Conservation (phyloP, 2,329 filamentous ascomycete species). For the Hirsutella rhossiliensis region DNA sequence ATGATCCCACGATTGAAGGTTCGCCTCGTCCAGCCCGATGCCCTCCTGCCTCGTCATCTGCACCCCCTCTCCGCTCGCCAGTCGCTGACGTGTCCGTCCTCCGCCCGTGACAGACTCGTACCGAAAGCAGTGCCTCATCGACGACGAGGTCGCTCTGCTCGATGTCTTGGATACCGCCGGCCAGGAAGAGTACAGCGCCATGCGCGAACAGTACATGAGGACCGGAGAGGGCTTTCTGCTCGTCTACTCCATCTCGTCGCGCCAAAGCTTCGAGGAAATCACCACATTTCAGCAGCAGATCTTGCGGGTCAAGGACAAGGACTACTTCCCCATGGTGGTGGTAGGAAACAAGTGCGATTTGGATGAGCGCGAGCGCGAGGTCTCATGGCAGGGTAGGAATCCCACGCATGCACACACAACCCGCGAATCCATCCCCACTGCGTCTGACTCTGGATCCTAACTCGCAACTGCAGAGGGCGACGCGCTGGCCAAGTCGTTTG, state of each 20-base stretch:
- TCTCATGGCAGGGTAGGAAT: slow-evolving; percentile 73
- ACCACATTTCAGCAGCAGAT: slow-evolving; percentile 99
- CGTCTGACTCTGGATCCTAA: neutral
- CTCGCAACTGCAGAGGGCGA: slow-evolving; percentile 60
- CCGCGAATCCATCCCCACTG: neutral
- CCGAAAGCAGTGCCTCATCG: slow-evolving; percentile 98
- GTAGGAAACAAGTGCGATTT: slow-evolving; percentile 99
- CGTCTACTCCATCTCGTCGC: slow-evolving; percentile 95
- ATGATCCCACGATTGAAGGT: slow-evolving; percentile 99
- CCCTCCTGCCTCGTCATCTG: neutral
- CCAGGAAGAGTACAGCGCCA: slow-evolving; percentile 97
- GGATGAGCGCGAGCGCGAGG: slow-evolving; percentile 71
- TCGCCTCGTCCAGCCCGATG: slow-evolving; percentile 17
- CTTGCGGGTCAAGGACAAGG: slow-evolving; percentile 96
- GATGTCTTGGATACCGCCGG: slow-evolving; percentile 97
- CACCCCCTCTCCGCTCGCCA: neutral
- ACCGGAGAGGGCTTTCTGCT: slow-evolving; percentile 96
- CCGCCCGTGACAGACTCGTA: slow-evolving; percentile 65
- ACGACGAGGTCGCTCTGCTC: slow-evolving; percentile 93
- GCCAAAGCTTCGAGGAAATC: slow-evolving; percentile 97
- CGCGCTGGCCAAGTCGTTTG: slow-evolving; percentile 72
- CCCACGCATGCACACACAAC: neutral
- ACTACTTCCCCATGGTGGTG: slow-evolving; percentile 98
- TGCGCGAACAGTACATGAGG: slow-evolving; percentile 99
- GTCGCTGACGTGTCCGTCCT: neutral